Percentiles rank a stretch among this genome's conserved stretches.
phyloP scores from a whole-genome alignment of 106 monocot species.

The Xerophyta viscosa region DNA sequence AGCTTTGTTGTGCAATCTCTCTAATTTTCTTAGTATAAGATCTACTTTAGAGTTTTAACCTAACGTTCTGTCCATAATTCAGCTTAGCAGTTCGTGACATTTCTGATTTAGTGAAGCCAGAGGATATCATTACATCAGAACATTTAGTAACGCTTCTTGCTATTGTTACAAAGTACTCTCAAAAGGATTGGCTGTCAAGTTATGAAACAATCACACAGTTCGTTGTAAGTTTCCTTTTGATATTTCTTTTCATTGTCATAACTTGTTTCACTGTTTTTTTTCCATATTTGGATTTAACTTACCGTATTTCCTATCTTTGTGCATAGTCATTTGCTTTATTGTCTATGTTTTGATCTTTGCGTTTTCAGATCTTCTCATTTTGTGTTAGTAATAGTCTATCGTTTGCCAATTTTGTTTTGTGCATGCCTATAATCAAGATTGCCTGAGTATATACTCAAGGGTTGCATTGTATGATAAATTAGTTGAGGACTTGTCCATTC shows the following conservation, averaged over 20 bases:
- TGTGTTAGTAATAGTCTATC: too few species aligned
- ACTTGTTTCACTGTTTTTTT: neutral
- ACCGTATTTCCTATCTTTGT: too few species aligned
- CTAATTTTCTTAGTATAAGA: neutral
- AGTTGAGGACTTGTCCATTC: too few species aligned
- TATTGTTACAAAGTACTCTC: conserved; percentile 84
- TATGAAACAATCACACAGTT: conserved; percentile 82
- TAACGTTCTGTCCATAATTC: conserved; percentile 14
- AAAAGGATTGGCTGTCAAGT: conserved; percentile 89
- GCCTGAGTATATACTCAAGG: too few species aligned
- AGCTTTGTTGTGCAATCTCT: neutral
- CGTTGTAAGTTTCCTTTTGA: conserved; percentile 41
- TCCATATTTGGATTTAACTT: too few species aligned
- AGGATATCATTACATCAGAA: conserved; percentile 89
- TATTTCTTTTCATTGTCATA: too few species aligned
- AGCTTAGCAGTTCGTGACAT: conserved; percentile 95
- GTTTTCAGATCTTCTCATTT: too few species aligned
- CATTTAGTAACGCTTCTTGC: conserved; percentile 93
- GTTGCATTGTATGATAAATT: too few species aligned
- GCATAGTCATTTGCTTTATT: too few species aligned
- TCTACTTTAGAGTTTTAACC: neutral
- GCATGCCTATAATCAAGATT: too few species aligned
- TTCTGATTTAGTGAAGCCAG: conserved; percentile 80
- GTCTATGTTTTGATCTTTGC: too few species aligned
- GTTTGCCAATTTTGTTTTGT: too few species aligned